These are phyloP conservation scores for Lentinus polychrous DNA, from an alignment of 1,284 basidiomycete species.

Conservation along the genomic window DNA sequence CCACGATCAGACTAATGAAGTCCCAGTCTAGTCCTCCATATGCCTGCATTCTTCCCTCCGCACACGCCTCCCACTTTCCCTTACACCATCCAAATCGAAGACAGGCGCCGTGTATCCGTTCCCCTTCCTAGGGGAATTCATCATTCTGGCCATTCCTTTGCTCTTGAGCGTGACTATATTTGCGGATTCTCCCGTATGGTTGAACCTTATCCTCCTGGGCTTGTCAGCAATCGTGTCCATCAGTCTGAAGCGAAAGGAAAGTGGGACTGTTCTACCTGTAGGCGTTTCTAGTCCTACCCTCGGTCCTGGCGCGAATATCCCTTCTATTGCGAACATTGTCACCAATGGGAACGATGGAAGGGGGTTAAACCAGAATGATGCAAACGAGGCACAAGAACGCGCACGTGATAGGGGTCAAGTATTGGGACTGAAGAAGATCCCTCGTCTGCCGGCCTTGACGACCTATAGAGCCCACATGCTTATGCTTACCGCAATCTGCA, in stretches of 20 bases:
- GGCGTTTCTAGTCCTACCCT: background rate
- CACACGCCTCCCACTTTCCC: slow-evolving; percentile 33
- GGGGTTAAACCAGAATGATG: background rate
- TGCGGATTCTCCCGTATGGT: slow-evolving; percentile 46
- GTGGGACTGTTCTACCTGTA: background rate
- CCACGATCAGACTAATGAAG: background rate
- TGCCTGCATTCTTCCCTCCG: slow-evolving; percentile 56
- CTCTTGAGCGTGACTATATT: slow-evolving; percentile 76
- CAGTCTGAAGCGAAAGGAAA: slow-evolving; percentile 27
- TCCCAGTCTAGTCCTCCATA: slow-evolving; percentile 41
- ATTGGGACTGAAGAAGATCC: slow-evolving; percentile 17
- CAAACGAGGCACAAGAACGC: background rate
- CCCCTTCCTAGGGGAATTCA: slow-evolving; percentile 50
- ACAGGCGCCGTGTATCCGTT: background rate
- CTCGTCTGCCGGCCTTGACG: slow-evolving; percentile 67
- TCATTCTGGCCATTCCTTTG: slow-evolving; percentile 67
- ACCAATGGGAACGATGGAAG: background rate
- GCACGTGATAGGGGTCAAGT: slow-evolving; percentile 2
- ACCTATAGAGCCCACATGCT: slow-evolving; percentile 95
- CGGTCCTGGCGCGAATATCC: no score
- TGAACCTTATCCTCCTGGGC: slow-evolving; percentile 45
- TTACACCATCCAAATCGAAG: background rate
- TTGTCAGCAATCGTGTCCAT: slow-evolving; percentile 38
- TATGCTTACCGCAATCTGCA: slow-evolving; percentile 85
- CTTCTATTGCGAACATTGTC: background rate